Evolutionary conservation across 2,329 filamentous ascomycete species (phyloP), one percentile per base, ranked within the genome.

Genomic region (Colletotrichum camelliae): DNA sequence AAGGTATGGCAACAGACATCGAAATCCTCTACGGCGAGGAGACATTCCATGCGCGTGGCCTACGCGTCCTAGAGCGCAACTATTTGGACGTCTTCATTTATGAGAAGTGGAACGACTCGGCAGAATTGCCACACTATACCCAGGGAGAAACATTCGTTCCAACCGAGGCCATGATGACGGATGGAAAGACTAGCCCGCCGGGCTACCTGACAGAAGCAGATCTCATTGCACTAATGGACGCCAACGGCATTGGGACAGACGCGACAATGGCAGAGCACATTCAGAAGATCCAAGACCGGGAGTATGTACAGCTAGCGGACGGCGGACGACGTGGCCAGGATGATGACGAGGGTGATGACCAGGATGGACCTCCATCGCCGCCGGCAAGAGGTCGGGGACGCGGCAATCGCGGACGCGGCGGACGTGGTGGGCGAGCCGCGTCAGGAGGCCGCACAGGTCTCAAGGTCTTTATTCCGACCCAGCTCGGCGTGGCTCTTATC

Each of bases 211-310:
- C 97, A 0, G 97, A 99, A 83, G 96, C 97, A 1, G 97, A 99
- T 82, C 89, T 99, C 31, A 98, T 99, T 82, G 94, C 94, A 4
- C 90, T 99, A 13, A 99, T 99, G 97, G 97, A 99, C 86, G 96
- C 95, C 60, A 99, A 99, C 82, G 97, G 97, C 3, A 99, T 99
- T 78, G 97, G 97, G 15, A 99, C 97, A 12, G 97, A 99, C 86
- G 97, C 97, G 8, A 99, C 97, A 1, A 99, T 99, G 97, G 97
- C 97, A 0, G 97, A 99, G 81, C 97, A 99, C 82, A 99, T 99
- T 81, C 93, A 95, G 75, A 99, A 96, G 85, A 98, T 99, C 80
- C 96, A 98, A 84, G 92, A 96, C 74, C 90, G 97, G 75, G 90
- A 96, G 79, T 99, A 99, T 81, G 96, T 96, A 66, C 91, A 92